phyloP scores from a whole-genome alignment of 768 basidiomycete genomes.

The Favolaschia claudopus region DNA sequence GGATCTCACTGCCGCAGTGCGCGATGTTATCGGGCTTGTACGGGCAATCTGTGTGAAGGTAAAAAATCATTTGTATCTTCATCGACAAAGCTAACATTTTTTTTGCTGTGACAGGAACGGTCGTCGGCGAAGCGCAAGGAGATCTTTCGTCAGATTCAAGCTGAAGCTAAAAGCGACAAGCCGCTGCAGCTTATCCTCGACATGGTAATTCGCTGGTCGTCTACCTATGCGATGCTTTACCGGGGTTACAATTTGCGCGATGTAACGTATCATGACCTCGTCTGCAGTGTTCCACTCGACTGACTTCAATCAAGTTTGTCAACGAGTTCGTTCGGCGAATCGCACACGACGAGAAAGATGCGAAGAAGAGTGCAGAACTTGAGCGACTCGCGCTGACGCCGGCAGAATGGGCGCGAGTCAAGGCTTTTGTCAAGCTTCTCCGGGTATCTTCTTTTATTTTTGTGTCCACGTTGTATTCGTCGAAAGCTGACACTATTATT shows the following conservation, averaged over 20 bases:
- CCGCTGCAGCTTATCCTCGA: conserved; percentile 34
- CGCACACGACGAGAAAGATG: conserved; percentile 30
- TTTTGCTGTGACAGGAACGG: no score
- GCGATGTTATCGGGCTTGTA: conserved; percentile 37
- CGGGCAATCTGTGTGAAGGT: no score
- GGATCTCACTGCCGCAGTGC: neutral
- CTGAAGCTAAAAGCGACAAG: neutral
- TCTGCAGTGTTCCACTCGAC: no score
- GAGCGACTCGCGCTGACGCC: conserved; percentile 21
- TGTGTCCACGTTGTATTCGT: no score
- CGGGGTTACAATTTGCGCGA: conserved; percentile 11
- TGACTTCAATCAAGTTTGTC: conserved; percentile 32
- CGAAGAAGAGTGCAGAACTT: conserved; percentile 31
- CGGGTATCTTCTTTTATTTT: conserved; percentile 28
- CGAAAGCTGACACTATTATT: neutral
- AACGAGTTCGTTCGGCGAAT: conserved; percentile 34
- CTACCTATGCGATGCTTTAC: conserved; percentile 40
- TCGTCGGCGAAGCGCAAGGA: no score
- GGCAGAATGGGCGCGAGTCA: conserved; percentile 34
- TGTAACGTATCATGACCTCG: no score
- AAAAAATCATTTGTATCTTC: no score
- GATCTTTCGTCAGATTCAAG: conserved; percentile 28
- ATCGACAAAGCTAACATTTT: no score
- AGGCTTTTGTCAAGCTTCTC: conserved; percentile 27
- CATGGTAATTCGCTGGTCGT: conserved; percentile 41